A percentile compares a stretch with the other conserved stretches of the same genome.
Evolutionary conservation across 495 filamentous ascomycete genomes (phyloP).

Genomic region (Articulospora tetracladia): DNA sequence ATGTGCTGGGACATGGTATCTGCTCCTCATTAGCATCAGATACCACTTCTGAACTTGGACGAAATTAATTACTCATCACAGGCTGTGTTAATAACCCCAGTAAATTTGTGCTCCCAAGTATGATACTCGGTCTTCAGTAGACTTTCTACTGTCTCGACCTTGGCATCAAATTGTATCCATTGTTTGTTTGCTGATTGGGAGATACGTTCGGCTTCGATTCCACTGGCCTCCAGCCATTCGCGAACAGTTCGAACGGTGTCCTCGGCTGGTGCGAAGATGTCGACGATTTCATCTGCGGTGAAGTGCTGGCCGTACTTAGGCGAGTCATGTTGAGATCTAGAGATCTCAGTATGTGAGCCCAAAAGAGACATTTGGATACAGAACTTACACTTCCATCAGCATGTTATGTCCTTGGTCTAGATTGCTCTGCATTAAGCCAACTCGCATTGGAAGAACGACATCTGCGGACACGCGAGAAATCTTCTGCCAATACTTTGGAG

Average conservation of each 20-base stretch:
- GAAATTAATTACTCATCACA: conserved; percentile 17
- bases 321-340: conserved; percentile 29
- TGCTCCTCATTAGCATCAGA: neutral
- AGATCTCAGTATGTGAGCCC: neutral
- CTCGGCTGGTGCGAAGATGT: conserved; percentile 40
- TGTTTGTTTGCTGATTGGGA: conserved; percentile 43
- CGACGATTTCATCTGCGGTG: conserved; percentile 33
- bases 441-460: conserved; percentile 46
- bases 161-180: conserved; percentile 51
- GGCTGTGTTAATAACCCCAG: conserved; percentile 34
- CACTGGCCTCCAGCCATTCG: conserved; percentile 43
- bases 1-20: conserved; percentile 11
- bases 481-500: conserved; percentile 9
- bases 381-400: conserved; percentile 39
- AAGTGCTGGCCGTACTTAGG: conserved; percentile 47
- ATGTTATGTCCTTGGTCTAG: conserved; percentile 46
- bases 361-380: neutral
- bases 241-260: conserved; percentile 37
- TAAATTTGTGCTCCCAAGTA: conserved; percentile 45
- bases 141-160: conserved; percentile 45
- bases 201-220: conserved; percentile 43
- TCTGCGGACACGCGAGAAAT: neutral
- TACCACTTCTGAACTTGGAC: conserved; percentile 12
- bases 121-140: conserved; percentile 57
- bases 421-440: conserved; percentile 50